Evolutionary conservation across 148 eudicot genomes (phyloP).

Genomic region (Bassia scoparia): DNA sequence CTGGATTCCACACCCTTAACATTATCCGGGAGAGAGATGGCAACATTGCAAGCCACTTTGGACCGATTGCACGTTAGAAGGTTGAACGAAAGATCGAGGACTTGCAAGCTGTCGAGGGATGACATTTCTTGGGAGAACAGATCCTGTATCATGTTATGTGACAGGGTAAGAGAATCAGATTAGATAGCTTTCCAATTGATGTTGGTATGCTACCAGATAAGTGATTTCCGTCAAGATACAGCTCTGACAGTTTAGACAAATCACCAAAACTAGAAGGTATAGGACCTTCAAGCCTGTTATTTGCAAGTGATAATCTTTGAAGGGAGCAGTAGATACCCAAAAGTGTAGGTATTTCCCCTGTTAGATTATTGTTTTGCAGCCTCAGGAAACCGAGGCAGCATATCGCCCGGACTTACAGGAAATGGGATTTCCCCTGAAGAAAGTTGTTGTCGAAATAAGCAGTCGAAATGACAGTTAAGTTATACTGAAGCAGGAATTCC

Average conservation of each 20-base stretch:
- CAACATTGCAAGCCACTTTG: slow-evolving; percentile 38
- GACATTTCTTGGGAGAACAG: slow-evolving; percentile 50
- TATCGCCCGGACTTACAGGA: slow-evolving; percentile 28
- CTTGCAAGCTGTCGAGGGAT: slow-evolving; percentile 34
- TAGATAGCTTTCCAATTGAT: slow-evolving; percentile 39
- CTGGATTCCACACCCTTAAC: slow-evolving; percentile 41
- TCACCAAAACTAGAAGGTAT: slow-evolving; percentile 47
- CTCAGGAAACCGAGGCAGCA: slow-evolving; percentile 47
- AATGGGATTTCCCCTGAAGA: slow-evolving; percentile 51
- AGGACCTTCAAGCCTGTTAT: slow-evolving; percentile 44
- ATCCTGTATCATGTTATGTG: slow-evolving; percentile 44
- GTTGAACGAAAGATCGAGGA: slow-evolving; percentile 45
- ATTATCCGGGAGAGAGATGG: slow-evolving; percentile 37
- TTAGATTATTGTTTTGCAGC: slow-evolving; percentile 44
- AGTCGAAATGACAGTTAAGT: slow-evolving; percentile 31
- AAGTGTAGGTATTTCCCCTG: slow-evolving; percentile 40
- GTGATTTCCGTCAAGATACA: slow-evolving; percentile 39
- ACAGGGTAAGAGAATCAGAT: slow-evolving; percentile 30
- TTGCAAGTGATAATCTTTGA: slow-evolving; percentile 39
- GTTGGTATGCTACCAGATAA: slow-evolving; percentile 41
- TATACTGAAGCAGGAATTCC: slow-evolving; percentile 37
- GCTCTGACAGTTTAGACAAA: slow-evolving; percentile 29
- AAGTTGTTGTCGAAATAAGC: slow-evolving; percentile 36
- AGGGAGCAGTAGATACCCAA: slow-evolving; percentile 42
- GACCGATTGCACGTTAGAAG: slow-evolving; percentile 33